phyloP scores from a whole-genome alignment of 441 rosid genomes.

The Populus trichocarpa region DNA sequence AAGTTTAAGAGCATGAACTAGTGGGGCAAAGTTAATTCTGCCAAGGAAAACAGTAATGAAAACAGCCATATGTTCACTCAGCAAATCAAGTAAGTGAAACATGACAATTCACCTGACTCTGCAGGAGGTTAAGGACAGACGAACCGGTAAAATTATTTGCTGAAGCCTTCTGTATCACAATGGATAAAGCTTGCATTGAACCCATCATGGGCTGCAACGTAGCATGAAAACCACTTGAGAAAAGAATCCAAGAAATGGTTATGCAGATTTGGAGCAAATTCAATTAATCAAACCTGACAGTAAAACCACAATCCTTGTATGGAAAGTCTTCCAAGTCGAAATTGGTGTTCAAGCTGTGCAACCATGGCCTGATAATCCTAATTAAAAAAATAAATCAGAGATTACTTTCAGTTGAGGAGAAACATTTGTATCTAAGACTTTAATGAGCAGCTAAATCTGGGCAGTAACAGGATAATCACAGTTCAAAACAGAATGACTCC shows the following conservation, averaged over 20 bases:
- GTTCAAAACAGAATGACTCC: background rate
- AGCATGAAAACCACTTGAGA: constrained; percentile 22
- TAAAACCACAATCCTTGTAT: constrained; percentile 98
- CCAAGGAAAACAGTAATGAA: constrained; percentile 3
- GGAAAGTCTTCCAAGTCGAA: constrained; percentile 94
- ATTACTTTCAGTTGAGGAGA: background rate
- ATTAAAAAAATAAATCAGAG: background rate
- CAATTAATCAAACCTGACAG: constrained; percentile 65
- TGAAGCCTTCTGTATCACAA: constrained; percentile 75
- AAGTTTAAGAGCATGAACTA: background rate
- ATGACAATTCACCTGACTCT: constrained; percentile 65
- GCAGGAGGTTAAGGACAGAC: constrained; percentile 90
- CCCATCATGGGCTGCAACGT: constrained; percentile 81
- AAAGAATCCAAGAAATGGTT: constrained; percentile 10
- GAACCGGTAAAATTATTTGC: constrained; percentile 79
- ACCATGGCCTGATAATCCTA: constrained; percentile 97
- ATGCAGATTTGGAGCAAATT: constrained; percentile 16
- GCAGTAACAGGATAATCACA: background rate
- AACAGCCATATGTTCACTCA: constrained; percentile 1
- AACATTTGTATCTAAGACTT: background rate
- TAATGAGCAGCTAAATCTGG: background rate
- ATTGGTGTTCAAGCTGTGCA: constrained; percentile 97
- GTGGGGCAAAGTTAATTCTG: background rate
- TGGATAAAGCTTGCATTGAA: constrained; percentile 83
- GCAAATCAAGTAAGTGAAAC: background rate